Base-by-base conservation (phyloP, 2,329 filamentous ascomycete genomes). In the Colletotrichum filicis region DNA sequence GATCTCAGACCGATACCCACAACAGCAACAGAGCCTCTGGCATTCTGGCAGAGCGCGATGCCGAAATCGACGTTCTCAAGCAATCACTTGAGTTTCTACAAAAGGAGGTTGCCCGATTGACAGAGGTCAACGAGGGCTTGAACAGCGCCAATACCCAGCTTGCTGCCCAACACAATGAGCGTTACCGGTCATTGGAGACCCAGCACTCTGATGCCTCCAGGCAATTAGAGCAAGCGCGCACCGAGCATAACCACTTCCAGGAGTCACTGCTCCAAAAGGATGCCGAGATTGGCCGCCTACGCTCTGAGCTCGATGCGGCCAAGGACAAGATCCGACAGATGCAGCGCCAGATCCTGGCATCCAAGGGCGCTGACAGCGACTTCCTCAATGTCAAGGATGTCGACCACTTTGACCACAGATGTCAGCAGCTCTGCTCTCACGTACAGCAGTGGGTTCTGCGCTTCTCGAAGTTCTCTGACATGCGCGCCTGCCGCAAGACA, bases 401-500 rank as follows among this genome's bases (percentile, higher is more conserved):
- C 82, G 95, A 98, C 84, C 95, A 98, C 86, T 98, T 99, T 80
- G 95, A 98, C 79, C 91, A 91, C 78, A 94, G 95, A 55, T 99
- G 97, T 81, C 95, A 98, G 82, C 93, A 97, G 82, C 91, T 99
- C 57, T 99, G 95, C 83, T 94, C 96, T 77, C 95, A 98, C 81
- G 95, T 98, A 55, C 95, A 98, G 82, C 95, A 98, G 84, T 99
- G 97, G 97, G 95, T 99, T 63, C 86, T 98, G 77, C 94, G 97
- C 79, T 99, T 99, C 87, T 98, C 95, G 77, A 98, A 98, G 82
- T 97, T 97, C 84, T 98, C 95, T 61, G 96, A 98, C 83, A 94
- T 95, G 85, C 93, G 94, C 77, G 90, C 94, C 71, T 98, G 95
- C 82, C 94, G 95, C 70, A 85, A 94, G 73, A 95, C 95, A 12